Percentiles rank a stretch among this genome's conserved stretches.
These are phyloP conservation scores for Paecilomyces fulvus DNA, from an alignment of 2,329 filamentous ascomycete genomes.

Conservation along the genomic window DNA sequence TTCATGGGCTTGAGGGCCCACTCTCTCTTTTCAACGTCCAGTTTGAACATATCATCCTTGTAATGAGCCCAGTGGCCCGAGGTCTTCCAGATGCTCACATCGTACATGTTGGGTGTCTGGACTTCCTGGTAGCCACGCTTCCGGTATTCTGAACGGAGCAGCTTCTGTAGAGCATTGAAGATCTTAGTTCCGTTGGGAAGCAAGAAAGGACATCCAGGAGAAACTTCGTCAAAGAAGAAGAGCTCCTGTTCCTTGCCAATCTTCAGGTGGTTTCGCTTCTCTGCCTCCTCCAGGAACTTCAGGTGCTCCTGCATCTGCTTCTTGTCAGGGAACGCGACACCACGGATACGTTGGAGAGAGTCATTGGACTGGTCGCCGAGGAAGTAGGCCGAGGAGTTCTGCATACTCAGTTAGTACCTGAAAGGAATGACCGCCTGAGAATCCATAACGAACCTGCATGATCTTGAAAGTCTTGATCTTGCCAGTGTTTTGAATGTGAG, in stretches of 20 bases:
- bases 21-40: slow-evolving; percentile 70
- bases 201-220: slow-evolving; percentile 90
- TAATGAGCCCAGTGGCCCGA: slow-evolving; percentile 94
- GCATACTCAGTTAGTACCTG: slow-evolving; percentile 18
- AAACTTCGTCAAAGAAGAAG: slow-evolving; percentile 91
- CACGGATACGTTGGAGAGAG: slow-evolving; percentile 91
- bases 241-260: slow-evolving; percentile 94
- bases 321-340: slow-evolving; percentile 95
- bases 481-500: slow-evolving; percentile 87
- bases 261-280: slow-evolving; percentile 89
- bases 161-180: slow-evolving; percentile 77
- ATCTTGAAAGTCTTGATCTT: slow-evolving; percentile 93
- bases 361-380: slow-evolving; percentile 89
- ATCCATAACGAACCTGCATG: slow-evolving; percentile 53
- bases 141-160: slow-evolving; percentile 82
- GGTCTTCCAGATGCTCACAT: slow-evolving; percentile 83
- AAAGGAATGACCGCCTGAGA: background rate
- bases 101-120: slow-evolving; percentile 94
- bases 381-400: slow-evolving; percentile 79
- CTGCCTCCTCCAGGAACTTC: slow-evolving; percentile 94
- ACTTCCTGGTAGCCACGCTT: slow-evolving; percentile 92
- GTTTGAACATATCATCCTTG: slow-evolving; percentile 92
- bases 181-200: slow-evolving; percentile 87
- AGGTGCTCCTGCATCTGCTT: slow-evolving; percentile 88
- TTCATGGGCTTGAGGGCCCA: slow-evolving; percentile 96